These are phyloP conservation scores for Petunia secreta DNA, from an alignment of 257 asterid genomes.

Conservation along the genomic window DNA sequence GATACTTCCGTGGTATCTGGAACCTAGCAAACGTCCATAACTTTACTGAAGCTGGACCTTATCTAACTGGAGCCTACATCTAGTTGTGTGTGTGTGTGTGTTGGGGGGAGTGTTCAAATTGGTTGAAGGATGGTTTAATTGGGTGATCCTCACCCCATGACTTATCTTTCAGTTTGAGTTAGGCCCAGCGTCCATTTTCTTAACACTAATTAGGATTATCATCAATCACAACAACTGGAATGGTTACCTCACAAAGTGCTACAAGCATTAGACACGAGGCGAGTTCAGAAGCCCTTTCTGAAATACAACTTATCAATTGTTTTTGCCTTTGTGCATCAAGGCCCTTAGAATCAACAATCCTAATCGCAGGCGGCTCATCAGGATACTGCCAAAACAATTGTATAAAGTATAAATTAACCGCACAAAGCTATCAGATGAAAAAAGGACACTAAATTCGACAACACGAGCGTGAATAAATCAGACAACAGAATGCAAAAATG, in stretches of 20 bases:
- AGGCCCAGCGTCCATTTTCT: background rate
- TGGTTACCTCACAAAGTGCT: slow-evolving; percentile 86
- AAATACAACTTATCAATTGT: slow-evolving; percentile 53
- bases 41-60: background rate
- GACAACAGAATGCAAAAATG: background rate
- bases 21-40: background rate
- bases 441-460: background rate
- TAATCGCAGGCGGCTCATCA: slow-evolving; percentile 71
- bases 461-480: background rate
- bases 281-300: slow-evolving; percentile 63
- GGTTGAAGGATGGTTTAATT: too few relatives aligned
- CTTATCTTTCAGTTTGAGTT: too few relatives aligned
- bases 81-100: background rate
- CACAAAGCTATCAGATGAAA: slow-evolving; percentile 21
- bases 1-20: background rate
- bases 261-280: slow-evolving; percentile 85
- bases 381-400: slow-evolving; percentile 72
- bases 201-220: background rate
- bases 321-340: slow-evolving; percentile 78
- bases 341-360: slow-evolving; percentile 80
- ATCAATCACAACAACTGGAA: slow-evolving; percentile 8
- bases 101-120: too few relatives aligned
- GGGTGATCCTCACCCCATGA: too few relatives aligned
- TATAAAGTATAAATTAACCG: background rate
- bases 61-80: background rate